Evolutionary conservation across 495 filamentous ascomycete species (phyloP).

Genomic region (Lophiotrema nucula): DNA sequence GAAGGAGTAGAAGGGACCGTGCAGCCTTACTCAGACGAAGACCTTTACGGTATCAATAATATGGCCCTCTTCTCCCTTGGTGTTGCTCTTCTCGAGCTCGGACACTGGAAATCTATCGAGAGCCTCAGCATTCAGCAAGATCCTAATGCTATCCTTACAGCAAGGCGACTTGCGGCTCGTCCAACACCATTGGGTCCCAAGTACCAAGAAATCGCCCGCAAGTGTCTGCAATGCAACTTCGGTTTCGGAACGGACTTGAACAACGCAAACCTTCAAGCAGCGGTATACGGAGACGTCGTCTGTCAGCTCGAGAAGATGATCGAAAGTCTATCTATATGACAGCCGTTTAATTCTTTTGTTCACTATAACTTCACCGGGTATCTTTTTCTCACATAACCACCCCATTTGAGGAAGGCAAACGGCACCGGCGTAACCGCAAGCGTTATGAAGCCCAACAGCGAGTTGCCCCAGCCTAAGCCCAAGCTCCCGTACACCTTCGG

Average conservation of each 20-base stretch:
- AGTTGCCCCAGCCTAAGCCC: conserved; percentile 50
- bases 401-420: conserved; percentile 34
- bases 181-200: conserved; percentile 19
- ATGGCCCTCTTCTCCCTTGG: conserved; percentile 24
- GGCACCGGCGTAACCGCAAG: conserved; percentile 43
- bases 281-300: conserved; percentile 41
- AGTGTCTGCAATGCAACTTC: conserved; percentile 45
- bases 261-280: conserved; percentile 36
- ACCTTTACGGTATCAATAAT: conserved; percentile 26
- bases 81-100: conserved; percentile 19
- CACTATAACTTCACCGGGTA: conserved; percentile 9
- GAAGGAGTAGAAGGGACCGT: conserved; percentile 12
- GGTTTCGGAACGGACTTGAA: conserved; percentile 38
- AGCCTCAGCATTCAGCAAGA: conserved; percentile 15
- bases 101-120: conserved; percentile 18
- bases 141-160: conserved; percentile 38
- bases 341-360: background rate
- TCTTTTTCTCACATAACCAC: conserved; percentile 19
- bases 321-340: conserved; percentile 8
- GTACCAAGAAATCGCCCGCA: conserved; percentile 39
- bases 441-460: conserved; percentile 46
- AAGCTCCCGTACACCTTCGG: conserved; percentile 49
- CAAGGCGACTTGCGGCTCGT: conserved; percentile 31
- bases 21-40: conserved; percentile 8
- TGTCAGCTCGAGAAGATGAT: conserved; percentile 39